Base-by-base conservation (phyloP, 140 eudicot genomes). In the Cichorium intybus region DNA sequence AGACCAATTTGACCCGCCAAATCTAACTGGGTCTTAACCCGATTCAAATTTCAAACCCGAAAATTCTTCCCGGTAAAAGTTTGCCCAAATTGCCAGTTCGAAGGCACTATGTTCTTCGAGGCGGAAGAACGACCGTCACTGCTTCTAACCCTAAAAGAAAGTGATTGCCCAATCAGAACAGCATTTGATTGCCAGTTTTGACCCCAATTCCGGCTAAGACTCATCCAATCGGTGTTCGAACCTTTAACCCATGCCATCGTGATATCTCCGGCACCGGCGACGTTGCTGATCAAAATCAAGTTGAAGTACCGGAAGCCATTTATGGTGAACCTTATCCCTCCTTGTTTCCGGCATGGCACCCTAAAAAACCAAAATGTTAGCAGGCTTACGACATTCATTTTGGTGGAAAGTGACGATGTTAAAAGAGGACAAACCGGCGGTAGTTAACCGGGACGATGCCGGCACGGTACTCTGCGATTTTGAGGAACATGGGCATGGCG, bases 401-500 rank as follows among this genome's bases (percentile, higher is more conserved):
- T 22, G 12, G 27, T 22, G 20, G 59, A 10, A 12, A 47, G 34
- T 41, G 34, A 28, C 23, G 11, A 12, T 21, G 37, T 5, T 35
- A 64, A 34, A 48, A 28, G 22, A 18, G 31, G 23, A 48, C 71
- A 68, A 7, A 80, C 95, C 96, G 65, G 75, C 96, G 86, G 71
- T 69, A 88, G 10, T 74, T 24, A 12, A 88, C 90, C 6, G 96
- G 96, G 20, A 88, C 90, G 18, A 88, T 88, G 3, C 95, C 95
- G 12, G 90, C 90, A 0, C 82, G 82, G 54, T 89, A 82, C 69
- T 79, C 62, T 0, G 95, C 95, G 8, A 89, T 51, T 68, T 83
- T 76, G 47, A 85, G 95, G 33, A 88, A 88, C 95, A 88, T 78
- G 0, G 90, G 96, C 96, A 85, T 85, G 20, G 96, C 82, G 17